Conservation (phyloP, 768 basidiomycete genomes). For the Russula olivacea region DNA sequence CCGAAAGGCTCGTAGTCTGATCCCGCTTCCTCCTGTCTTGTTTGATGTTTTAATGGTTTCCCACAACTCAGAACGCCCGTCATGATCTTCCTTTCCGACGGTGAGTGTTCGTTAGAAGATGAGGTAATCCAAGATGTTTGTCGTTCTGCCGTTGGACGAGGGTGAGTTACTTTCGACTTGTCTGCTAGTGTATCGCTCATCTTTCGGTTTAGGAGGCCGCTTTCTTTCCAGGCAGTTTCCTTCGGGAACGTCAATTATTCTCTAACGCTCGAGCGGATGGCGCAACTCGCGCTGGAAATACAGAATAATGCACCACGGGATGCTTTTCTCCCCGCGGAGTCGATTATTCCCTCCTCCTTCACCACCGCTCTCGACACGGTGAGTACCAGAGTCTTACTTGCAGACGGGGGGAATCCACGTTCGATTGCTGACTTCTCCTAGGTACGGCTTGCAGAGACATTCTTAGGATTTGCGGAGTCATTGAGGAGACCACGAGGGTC, state of each 20-base stretch:
- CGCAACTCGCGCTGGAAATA: conserved; percentile 42
- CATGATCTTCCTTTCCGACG: conserved; percentile 54
- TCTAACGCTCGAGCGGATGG: conserved; percentile 42
- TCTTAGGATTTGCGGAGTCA: conserved; percentile 53
- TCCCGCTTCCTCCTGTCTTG: background rate
- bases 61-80: conserved; percentile 39
- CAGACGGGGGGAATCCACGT: no score
- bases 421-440: no score
- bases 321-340: conserved; percentile 31
- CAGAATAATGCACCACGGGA: conserved; percentile 42
- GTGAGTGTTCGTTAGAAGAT: conserved; percentile 40
- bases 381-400: conserved; percentile 18
- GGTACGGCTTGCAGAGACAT: conserved; percentile 52
- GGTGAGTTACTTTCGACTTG: conserved; percentile 31
- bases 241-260: conserved; percentile 39
- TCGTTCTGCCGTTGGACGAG: conserved; percentile 38
- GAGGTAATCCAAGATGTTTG: conserved; percentile 38
- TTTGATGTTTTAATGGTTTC: background rate
- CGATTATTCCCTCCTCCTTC: conserved; percentile 41
- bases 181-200: background rate
- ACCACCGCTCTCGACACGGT: conserved; percentile 49
- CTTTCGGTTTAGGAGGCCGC: conserved; percentile 39
- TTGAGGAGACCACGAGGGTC: conserved; percentile 31
- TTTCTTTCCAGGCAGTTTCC: conserved; percentile 55
- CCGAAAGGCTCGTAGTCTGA: conserved; percentile 37